Percentiles rank a stretch among this genome's conserved stretches.
phyloP scores from a whole-genome alignment of 306 rosid species.

The Citrullus mucosospermus region DNA sequence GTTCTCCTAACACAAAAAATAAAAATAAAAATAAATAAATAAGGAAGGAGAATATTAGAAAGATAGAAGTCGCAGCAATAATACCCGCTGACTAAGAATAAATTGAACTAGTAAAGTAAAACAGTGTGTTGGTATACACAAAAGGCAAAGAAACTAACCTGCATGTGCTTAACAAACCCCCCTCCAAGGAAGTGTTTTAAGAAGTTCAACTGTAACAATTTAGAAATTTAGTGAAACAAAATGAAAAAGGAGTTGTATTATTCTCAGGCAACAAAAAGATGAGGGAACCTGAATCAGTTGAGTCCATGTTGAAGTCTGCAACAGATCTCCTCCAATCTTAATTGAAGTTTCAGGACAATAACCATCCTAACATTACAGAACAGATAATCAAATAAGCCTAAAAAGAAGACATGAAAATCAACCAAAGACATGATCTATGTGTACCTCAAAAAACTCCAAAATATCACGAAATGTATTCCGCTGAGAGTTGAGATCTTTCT shows the following conservation, averaged over 20 bases:
- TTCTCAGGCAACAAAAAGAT: not conserved
- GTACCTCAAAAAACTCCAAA: slow-evolving; percentile 72
- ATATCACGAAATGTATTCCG: slow-evolving; percentile 71
- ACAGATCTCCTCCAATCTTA: slow-evolving; percentile 65
- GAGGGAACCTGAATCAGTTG: slow-evolving; percentile 59
- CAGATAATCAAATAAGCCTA: slow-evolving; percentile 13
- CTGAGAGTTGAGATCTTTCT: slow-evolving; percentile 80
- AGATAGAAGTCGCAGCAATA: not conserved
- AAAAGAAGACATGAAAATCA: not conserved
- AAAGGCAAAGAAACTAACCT: slow-evolving; percentile 33
- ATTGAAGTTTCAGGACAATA: slow-evolving; percentile 57
- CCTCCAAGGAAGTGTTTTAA: slow-evolving; percentile 82
- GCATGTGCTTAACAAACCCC: slow-evolving; percentile 90
- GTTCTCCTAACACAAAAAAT: slow-evolving; percentile 48
- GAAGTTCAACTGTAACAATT: slow-evolving; percentile 51
- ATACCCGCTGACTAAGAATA: not conserved
- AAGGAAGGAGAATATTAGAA: not conserved
- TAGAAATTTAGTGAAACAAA: not conserved
- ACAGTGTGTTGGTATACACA: not conserved
- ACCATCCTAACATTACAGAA: slow-evolving; percentile 37
- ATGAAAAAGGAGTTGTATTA: not conserved
- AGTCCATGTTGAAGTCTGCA: slow-evolving; percentile 71
- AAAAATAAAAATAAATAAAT: not conserved
- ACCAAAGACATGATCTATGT: not conserved
- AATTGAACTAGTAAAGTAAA: not conserved